These are phyloP conservation scores for Ascoidea tarda DNA, from an alignment of 805 yeast genomes.

Conservation along the genomic window DNA sequence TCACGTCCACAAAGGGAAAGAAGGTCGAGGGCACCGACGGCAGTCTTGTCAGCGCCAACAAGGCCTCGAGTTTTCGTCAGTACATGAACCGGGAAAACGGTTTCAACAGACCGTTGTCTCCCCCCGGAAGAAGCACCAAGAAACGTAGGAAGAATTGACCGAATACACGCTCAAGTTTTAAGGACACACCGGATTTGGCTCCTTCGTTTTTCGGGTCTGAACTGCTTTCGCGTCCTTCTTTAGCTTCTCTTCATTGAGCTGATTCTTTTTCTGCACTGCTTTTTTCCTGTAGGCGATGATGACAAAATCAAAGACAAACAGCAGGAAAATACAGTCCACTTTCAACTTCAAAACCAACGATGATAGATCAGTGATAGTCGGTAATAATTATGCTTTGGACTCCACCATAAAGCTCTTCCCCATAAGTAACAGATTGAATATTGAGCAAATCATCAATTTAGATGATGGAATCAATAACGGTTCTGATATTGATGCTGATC, in stretches of 20 bases:
- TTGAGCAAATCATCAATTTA: neutral
- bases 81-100: constrained; percentile 46
- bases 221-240: neutral
- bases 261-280: neutral
- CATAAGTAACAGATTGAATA: neutral
- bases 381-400: neutral
- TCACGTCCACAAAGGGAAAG: constrained; percentile 41
- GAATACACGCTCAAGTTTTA: too few species aligned
- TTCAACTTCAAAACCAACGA: too few species aligned
- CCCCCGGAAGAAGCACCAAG: constrained; percentile 12
- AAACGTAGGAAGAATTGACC: neutral
- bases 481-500: neutral
- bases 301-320: neutral
- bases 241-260: neutral
- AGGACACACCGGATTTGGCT: too few species aligned
- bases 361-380: neutral
- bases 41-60: constrained; percentile 24
- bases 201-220: too few species aligned
- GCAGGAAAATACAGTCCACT: neutral
- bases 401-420: neutral
- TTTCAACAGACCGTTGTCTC: constrained; percentile 40
- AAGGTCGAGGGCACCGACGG: constrained; percentile 36
- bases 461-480: neutral
- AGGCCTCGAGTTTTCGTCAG: constrained; percentile 29
- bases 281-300: neutral